A percentile compares a stretch with the other conserved stretches of the same genome.
phyloP scores from a whole-genome alignment of 345 rosid species.

The Euclidium syriacum region DNA sequence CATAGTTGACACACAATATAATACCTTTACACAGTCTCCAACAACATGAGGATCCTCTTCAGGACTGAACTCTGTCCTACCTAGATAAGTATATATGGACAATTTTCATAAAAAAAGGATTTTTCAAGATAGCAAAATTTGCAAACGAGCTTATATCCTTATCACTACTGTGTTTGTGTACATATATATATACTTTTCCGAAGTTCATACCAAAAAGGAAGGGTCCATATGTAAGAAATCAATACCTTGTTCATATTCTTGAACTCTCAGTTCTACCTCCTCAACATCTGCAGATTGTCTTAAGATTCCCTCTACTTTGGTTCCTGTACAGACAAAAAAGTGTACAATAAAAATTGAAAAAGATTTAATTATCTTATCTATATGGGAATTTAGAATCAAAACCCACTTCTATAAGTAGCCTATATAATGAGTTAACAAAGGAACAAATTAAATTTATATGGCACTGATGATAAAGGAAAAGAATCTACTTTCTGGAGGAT shows the following conservation, averaged over 20 bases:
- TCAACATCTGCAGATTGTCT: slow-evolving; percentile 98
- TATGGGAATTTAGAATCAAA: neutral
- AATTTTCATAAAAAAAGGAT: neutral
- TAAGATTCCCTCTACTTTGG: slow-evolving; percentile 84
- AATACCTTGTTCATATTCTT: slow-evolving; percentile 89
- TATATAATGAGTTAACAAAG: neutral
- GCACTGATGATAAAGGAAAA: neutral
- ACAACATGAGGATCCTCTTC: slow-evolving; percentile 97
- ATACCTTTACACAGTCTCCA: slow-evolving; percentile 98
- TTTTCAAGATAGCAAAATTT: neutral
- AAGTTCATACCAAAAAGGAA: slow-evolving; percentile 5
- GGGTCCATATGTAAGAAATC: slow-evolving; percentile 1
- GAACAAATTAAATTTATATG: neutral
- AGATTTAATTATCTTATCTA: too few relatives aligned
- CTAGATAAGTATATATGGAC: slow-evolving; percentile 33
- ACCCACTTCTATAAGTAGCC: neutral
- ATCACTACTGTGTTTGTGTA: too few relatives aligned
- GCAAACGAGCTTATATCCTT: neutral
- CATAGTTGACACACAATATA: slow-evolving; percentile 13
- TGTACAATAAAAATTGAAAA: slow-evolving; percentile 23
- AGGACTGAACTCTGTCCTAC: slow-evolving; percentile 73
- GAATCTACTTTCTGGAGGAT: neutral
- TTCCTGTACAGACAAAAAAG: slow-evolving; percentile 40
- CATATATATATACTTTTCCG: neutral
- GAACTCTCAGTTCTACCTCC: slow-evolving; percentile 93